Evolutionary conservation across 768 basidiomycete genomes (phyloP), one percentile per base, ranked within the genome.

Genomic region (Leccinum subgranulosum): DNA sequence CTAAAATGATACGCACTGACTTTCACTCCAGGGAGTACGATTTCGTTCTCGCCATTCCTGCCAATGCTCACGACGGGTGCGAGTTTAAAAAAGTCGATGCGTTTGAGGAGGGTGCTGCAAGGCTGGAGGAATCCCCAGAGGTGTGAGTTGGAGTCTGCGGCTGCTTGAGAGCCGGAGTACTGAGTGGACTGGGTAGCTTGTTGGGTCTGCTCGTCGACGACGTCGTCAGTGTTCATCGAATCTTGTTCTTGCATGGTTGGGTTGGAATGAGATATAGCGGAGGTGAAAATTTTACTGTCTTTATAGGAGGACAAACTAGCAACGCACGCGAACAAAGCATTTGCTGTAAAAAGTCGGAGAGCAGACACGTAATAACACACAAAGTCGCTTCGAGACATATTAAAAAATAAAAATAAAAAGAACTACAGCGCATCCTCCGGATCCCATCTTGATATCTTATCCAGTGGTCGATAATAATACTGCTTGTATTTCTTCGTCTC

Each of bases 401-500:
- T 51, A 51, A 55, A 33, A 31, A 45, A 45, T 29, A 8, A 23
- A 54, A 55, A 56, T 50, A 66, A 52, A 29, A 56, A 21, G 17
- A 31, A 46, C 60, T 64, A 72, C 2, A 65, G 63, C 2, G 70
- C 85, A 59, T 90, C 88, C 66, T 90, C 88, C 2, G 81, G 76
- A 70, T 90, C 87, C 88, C 88, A 90, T 64, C 83, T 75, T 46
- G 83, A 81, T 23, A 87, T 84, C 74, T 87, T 90, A 29, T 75
- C 85, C 58, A 92, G 72, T 9, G 90, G 90, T 28, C 79, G 78
- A 74, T 85, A 92, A 73, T 92, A 92, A 73, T 92, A 92, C 69
- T 90, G 87, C 70, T 92, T 92, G 60, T 86, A 88, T 74, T 90
- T 87, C 79, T 87, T 90, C 69, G 88, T 92, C 72, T 84, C 87